Evolutionary conservation across 495 filamentous ascomycete species (phyloP).

Genomic region (Hypoxylon fuscum): DNA sequence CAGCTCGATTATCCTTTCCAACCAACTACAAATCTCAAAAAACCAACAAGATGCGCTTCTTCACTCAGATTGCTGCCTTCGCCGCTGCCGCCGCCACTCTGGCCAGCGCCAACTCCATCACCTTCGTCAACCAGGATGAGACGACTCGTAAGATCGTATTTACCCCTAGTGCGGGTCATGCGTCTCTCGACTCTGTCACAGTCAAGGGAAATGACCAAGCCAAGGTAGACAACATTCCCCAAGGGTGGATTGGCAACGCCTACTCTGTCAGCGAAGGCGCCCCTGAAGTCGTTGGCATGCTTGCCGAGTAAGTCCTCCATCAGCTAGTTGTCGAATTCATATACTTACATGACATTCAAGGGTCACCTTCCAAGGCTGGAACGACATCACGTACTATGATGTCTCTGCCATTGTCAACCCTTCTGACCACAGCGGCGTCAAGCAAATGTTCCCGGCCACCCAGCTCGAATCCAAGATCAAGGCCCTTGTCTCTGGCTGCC

Average conservation of each 20-base stretch:
- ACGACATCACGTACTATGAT: constrained; percentile 57
- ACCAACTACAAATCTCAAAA: constrained; percentile 13
- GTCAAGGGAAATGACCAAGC: constrained; percentile 42
- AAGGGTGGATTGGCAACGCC: constrained; percentile 58
- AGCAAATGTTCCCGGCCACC: constrained; percentile 55
- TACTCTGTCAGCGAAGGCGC: constrained; percentile 54
- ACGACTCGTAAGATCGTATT: constrained; percentile 55
- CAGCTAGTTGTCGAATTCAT: not conserved
- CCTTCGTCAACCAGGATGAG: constrained; percentile 60
- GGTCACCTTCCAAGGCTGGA: constrained; percentile 55
- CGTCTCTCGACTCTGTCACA: constrained; percentile 36
- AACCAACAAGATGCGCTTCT: constrained; percentile 49
- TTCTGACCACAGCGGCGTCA: constrained; percentile 53
- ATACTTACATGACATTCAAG: constrained; percentile 16
- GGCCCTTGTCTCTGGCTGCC: constrained; percentile 55
- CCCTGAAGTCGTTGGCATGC: constrained; percentile 55
- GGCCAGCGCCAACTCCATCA: constrained; percentile 52
- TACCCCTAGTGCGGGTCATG: constrained; percentile 46
- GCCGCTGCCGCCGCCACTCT: constrained; percentile 44
- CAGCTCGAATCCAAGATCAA: constrained; percentile 24
- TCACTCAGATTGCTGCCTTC: constrained; percentile 36
- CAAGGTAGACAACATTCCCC: constrained; percentile 48
- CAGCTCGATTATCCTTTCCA: constrained; percentile 11
- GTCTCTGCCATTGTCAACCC: constrained; percentile 65
- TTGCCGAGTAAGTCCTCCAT: constrained; percentile 52